phyloP scores from a whole-genome alignment of 345 rosid genomes.

The Citrus trifoliata region DNA sequence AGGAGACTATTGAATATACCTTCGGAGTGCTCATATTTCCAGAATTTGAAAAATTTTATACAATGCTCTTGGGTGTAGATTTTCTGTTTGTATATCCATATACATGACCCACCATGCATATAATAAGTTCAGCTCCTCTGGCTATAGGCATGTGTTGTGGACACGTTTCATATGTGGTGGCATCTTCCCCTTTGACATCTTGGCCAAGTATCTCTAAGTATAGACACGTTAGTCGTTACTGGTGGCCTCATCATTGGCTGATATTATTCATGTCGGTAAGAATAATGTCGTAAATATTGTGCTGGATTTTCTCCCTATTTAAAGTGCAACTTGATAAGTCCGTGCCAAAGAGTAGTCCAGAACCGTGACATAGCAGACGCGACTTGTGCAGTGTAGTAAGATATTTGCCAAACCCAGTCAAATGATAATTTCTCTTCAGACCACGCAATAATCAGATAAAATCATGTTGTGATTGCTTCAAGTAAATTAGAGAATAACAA shows the following conservation, averaged over 20 bases:
- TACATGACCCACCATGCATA: neutral
- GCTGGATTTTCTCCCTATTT: neutral
- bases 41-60: neutral
- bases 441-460: neutral
- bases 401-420: neutral
- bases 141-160: neutral
- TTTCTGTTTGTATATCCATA: neutral
- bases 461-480: neutral
- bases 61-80: neutral
- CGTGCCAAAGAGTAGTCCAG: too few relatives aligned
- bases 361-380: too few relatives aligned
- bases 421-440: neutral
- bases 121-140: neutral
- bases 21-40: neutral
- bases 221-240: neutral
- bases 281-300: neutral
- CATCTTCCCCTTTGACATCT: conserved; percentile 5
- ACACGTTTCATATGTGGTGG: conserved; percentile 12
- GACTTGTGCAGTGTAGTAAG: neutral
- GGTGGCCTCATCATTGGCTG: neutral
- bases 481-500: neutral
- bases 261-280: too few relatives aligned
- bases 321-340: too few relatives aligned
- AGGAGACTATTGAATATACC: neutral
- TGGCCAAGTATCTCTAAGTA: neutral